Base-by-base conservation (phyloP, 2,329 filamentous ascomycete species). In the Ophiobolus disseminans region DNA sequence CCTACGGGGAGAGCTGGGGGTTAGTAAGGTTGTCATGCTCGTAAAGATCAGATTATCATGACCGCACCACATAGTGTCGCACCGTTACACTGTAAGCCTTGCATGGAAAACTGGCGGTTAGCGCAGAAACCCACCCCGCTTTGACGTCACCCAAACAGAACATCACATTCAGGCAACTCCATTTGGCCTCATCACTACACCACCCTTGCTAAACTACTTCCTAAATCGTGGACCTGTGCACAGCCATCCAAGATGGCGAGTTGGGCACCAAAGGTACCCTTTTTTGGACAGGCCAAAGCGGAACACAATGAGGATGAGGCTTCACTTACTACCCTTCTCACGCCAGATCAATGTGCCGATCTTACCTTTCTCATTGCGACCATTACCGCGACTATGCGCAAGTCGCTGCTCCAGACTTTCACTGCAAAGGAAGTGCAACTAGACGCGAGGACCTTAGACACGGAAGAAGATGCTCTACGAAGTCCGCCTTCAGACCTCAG, bases 291-390 rank as follows among this genome's bases (percentile, higher is more conserved):
- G 19, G 59, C 62, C 11, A 68, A 70, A 52, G 51, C 60, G 6
- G 50, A 63, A 8, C 58, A 66, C 36, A 60, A 65, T n/a, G n/a
- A n/a, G 38, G 54, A 70, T 21, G 67, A 72, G 30, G 60, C 65
- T 21, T 72, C 69, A 14, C 73, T 80, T 41, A 77, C 75, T 1
- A 78, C 78, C 5, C 70, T 80, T 9, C 70, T 80, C 32, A 73
- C 69, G 5, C 62, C 70, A 28, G 74, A 78, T 34, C 75, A 79
- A 59, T 76, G 78, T 30, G 72, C 70, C 36, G 75, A 78, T 16
- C 69, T 80, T 16, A 78, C 76, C 2, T 72, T 80, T 22, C 63
- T 80, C 13, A 73, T 80, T 28, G 77, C 76, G 5, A 76, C 74
- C n/a, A 75, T 75, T 30, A 78, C 77, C 3, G 75, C 76, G 6